Conservation (phyloP, 495 filamentous ascomycete genomes). For the Penicillium tannophilum region DNA sequence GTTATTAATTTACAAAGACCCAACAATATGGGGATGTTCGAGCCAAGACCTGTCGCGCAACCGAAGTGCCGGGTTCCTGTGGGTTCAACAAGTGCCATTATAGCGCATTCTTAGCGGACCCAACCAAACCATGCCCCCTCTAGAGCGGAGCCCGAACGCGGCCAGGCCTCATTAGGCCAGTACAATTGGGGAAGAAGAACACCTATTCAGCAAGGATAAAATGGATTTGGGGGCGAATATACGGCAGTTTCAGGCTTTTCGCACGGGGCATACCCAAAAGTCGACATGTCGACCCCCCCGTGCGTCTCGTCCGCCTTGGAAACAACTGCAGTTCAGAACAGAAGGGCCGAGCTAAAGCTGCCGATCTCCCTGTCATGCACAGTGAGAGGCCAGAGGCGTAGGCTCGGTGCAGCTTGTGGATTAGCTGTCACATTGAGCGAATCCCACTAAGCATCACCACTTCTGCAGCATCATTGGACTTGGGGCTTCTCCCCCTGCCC, state of each 20-base stretch:
- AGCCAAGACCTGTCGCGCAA: conserved; percentile 4
- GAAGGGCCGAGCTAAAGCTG: conserved; percentile 2
- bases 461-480: conserved; percentile 11
- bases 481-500: not conserved
- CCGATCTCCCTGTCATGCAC: conserved; percentile 7
- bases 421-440: conserved; percentile 14
- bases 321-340: not conserved
- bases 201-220: not conserved
- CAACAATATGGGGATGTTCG: not conserved
- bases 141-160: conserved; percentile 13
- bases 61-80: conserved; percentile 8
- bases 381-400: conserved; percentile 6
- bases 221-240: not conserved
- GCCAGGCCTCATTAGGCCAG: conserved; percentile 15
- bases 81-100: conserved; percentile 10
- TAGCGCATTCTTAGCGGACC: conserved; percentile 18
- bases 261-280: conserved; percentile 8
- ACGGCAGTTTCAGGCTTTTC: not conserved
- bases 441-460: conserved; percentile 13
- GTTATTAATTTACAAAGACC: not conserved
- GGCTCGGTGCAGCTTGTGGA: conserved; percentile 1
- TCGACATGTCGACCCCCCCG: conserved; percentile 12
- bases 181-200: not conserved
- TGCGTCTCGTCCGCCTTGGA: conserved; percentile 2
- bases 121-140: conserved; percentile 8